Conservation (phyloP, 441 rosid species). For the Populus hybrid region DNA sequence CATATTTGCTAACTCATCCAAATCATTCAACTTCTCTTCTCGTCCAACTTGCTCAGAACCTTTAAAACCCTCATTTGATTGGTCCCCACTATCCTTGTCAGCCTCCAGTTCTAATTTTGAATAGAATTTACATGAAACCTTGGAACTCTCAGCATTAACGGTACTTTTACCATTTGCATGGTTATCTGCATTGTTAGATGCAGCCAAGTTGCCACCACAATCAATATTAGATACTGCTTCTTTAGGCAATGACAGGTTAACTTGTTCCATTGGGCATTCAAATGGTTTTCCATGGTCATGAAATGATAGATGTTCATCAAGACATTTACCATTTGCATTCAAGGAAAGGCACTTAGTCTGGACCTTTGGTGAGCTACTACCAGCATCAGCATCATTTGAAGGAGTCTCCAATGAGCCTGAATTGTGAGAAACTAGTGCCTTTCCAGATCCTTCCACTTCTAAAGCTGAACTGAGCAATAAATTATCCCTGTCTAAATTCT, state of each 20-base stretch:
- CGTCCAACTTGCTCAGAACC: constrained; percentile 38
- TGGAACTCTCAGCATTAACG: constrained; percentile 22
- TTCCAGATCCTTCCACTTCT: constrained; percentile 33
- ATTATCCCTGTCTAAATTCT: constrained; percentile 41
- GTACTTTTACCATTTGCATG: constrained; percentile 9
- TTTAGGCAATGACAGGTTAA: neutral
- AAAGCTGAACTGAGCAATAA: constrained; percentile 39
- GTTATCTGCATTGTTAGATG: neutral
- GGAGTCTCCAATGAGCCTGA: constrained; percentile 32
- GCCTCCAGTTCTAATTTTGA: constrained; percentile 36
- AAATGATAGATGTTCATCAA: constrained; percentile 19
- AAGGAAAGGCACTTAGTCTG: constrained; percentile 20
- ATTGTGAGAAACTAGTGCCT: constrained; percentile 34
- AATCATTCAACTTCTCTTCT: constrained; percentile 36
- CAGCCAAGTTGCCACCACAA: neutral
- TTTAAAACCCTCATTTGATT: constrained; percentile 32
- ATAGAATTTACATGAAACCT: constrained; percentile 25
- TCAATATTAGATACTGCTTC: constrained; percentile 11
- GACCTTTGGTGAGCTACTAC: constrained; percentile 30
- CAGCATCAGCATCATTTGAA: constrained; percentile 33
- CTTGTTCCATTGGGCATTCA: neutral
- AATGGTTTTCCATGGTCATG: constrained; percentile 5
- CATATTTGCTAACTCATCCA: constrained; percentile 33
- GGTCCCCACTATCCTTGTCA: constrained; percentile 31
- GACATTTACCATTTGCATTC: constrained; percentile 10